phyloP scores from a whole-genome alignment of 331 rosid species.

The Saraca asoca region DNA sequence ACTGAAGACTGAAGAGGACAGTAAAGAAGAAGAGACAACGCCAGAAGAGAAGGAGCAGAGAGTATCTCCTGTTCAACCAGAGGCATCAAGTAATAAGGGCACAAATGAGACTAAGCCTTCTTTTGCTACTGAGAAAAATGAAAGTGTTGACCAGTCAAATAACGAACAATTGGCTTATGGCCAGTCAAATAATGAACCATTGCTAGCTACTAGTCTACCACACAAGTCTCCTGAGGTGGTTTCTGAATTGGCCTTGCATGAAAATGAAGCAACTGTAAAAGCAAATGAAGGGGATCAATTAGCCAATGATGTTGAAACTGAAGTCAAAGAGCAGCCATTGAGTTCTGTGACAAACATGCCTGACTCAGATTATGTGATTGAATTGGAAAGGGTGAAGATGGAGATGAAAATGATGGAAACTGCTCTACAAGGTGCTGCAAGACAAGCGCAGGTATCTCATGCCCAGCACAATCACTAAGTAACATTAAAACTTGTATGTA shows the following conservation, averaged over 20 bases:
- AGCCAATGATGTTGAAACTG: constrained; percentile 45
- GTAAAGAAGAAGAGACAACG: constrained; percentile 33
- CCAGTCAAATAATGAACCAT: constrained; percentile 42
- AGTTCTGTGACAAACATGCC: constrained; percentile 47
- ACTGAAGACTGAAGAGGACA: constrained; percentile 35
- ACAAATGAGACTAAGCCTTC: constrained; percentile 40
- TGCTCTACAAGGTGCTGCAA: constrained; percentile 98
- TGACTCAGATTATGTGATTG: constrained; percentile 52
- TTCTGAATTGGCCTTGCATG: constrained; percentile 43
- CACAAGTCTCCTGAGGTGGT: constrained; percentile 44
- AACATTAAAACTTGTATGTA: constrained; percentile 38
- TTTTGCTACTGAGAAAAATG: constrained; percentile 37
- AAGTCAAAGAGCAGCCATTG: constrained; percentile 45
- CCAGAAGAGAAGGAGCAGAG: constrained; percentile 41
- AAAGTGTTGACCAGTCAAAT: constrained; percentile 35
- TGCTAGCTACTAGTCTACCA: constrained; percentile 39
- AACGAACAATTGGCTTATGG: constrained; percentile 22
- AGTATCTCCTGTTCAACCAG: constrained; percentile 35
- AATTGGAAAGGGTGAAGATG: constrained; percentile 73
- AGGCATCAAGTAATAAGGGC: constrained; percentile 35
- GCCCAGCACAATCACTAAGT: constrained; percentile 20
- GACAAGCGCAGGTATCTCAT: constrained; percentile 90
- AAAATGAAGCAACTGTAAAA: constrained; percentile 39
- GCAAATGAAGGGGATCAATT: constrained; percentile 44
- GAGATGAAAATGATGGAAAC: constrained; percentile 96